These are phyloP conservation scores for Coriaria nepalensis DNA, from an alignment of 306 rosid genomes.

Conservation along the genomic window DNA sequence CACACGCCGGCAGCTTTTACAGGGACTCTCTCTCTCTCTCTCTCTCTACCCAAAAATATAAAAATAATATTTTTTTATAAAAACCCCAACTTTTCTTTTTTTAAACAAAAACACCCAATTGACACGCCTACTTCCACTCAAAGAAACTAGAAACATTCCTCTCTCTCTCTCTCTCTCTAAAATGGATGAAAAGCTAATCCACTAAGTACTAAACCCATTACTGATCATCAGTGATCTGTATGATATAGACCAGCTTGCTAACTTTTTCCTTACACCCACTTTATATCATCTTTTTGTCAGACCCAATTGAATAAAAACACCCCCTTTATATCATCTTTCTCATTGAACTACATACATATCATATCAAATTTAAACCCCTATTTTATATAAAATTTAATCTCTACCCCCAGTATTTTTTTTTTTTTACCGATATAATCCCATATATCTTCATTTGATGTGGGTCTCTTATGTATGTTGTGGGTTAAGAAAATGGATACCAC, in stretches of 20 bases:
- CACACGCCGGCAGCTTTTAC: constrained; percentile 93
- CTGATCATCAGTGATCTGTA: constrained; percentile 15
- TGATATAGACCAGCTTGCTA: constrained; percentile 21
- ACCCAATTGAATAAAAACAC: constrained; percentile 33
- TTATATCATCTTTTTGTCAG: constrained; percentile 66
- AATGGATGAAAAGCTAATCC: constrained; percentile 52
- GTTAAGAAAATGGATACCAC: too few relatives aligned
- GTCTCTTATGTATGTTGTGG: too few relatives aligned
- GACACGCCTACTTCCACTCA: constrained; percentile 92
- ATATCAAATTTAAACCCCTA: too few relatives aligned
- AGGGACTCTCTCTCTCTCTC: too few relatives aligned
- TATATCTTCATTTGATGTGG: too few relatives aligned
- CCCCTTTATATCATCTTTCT: constrained; percentile 2
- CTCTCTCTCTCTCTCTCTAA: constrained; percentile 17
- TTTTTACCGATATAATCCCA: too few relatives aligned
- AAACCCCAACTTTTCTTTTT: too few relatives aligned
- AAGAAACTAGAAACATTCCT: constrained; percentile 7
- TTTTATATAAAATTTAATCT: too few relatives aligned
- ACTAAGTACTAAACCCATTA: constrained; percentile 26
- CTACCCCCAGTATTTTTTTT: too few relatives aligned
- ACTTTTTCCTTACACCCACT: constrained; percentile 35
- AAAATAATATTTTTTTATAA: too few relatives aligned
- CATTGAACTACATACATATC: too few relatives aligned
- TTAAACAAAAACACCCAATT: constrained; percentile 22
- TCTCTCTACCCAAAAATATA: too few relatives aligned